These are phyloP conservation scores for Quercus agrifolia DNA, from an alignment of 306 rosid genomes.

Conservation along the genomic window DNA sequence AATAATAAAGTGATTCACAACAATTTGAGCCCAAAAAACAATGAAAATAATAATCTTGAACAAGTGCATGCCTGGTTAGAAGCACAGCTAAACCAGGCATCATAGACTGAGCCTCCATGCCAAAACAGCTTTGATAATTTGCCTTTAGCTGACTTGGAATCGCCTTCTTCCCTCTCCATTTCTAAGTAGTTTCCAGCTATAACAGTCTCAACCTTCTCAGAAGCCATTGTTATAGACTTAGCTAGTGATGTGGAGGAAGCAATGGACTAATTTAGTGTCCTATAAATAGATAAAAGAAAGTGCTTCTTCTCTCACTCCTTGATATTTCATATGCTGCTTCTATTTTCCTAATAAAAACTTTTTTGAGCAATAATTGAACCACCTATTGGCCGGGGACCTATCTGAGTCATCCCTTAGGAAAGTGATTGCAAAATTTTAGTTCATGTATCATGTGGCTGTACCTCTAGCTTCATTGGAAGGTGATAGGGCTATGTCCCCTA, in stretches of 20 bases:
- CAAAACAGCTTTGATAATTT: conserved; percentile 65
- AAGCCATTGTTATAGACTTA: conserved; percentile 61
- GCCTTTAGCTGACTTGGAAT: conserved; percentile 45
- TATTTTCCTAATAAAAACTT: conserved; percentile 22
- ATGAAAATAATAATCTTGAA: background rate
- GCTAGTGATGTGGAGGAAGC: conserved; percentile 24
- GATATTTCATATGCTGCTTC: conserved; percentile 18
- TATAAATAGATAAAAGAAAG: conserved; percentile 40
- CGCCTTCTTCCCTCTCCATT: conserved; percentile 81
- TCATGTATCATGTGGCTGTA: conserved; percentile 1
- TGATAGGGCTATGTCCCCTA: background rate
- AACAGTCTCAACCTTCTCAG: conserved; percentile 96
- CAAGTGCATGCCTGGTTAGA: conserved; percentile 70
- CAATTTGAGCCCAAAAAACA: background rate
- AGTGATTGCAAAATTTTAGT: background rate
- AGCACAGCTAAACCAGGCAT: conserved; percentile 98
- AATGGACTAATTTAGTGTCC: conserved; percentile 29
- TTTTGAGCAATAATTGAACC: conserved; percentile 39
- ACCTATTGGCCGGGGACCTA: conserved; percentile 36
- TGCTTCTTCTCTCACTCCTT: conserved; percentile 23
- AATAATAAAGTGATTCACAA: background rate
- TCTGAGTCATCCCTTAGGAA: conserved; percentile 33
- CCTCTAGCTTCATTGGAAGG: conserved; percentile 19
- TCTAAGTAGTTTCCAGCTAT: conserved; percentile 88
- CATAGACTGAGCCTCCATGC: conserved; percentile 99